These are phyloP conservation scores for Aspergillus neoniger DNA, from an alignment of 2,329 filamentous ascomycete genomes.

Conservation along the genomic window DNA sequence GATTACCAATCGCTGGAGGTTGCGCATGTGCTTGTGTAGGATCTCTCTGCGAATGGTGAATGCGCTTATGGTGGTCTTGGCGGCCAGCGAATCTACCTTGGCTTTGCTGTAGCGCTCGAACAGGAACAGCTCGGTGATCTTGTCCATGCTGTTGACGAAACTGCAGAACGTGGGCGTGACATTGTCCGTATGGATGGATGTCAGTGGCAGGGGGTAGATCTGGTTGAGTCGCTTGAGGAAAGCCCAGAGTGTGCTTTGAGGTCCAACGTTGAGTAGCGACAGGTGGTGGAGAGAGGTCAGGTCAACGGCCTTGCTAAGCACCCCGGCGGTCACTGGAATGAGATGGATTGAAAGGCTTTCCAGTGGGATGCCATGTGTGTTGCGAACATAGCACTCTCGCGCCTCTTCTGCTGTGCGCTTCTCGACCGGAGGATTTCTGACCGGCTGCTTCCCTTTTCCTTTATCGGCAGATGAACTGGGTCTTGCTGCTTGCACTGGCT, in stretches of 20 bases:
- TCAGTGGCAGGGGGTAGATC: constrained; percentile 52
- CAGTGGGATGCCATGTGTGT: constrained; percentile 61
- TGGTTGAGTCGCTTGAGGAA: constrained; percentile 59
- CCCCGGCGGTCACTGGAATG: constrained; percentile 61
- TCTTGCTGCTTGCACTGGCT: not conserved
- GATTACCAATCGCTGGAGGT: constrained; percentile 60
- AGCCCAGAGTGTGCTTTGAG: constrained; percentile 62
- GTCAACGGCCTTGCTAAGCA: constrained; percentile 60
- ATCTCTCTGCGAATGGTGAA: constrained; percentile 61
- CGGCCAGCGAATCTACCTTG: constrained; percentile 57
- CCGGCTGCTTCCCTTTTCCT: not conserved
- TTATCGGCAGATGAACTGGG: not conserved
- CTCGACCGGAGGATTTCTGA: not conserved
- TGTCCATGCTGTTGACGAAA: constrained; percentile 58
- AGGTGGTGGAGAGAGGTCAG: constrained; percentile 58
- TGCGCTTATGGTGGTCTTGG: constrained; percentile 52
- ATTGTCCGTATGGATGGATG: constrained; percentile 65
- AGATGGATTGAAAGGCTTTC: constrained; percentile 58
- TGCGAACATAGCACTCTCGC: constrained; percentile 55
- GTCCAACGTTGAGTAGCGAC: constrained; percentile 65
- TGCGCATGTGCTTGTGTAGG: constrained; percentile 59
- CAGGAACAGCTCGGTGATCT: constrained; percentile 61
- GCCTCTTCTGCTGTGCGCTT: constrained; percentile 5
- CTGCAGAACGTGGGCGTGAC: constrained; percentile 48
- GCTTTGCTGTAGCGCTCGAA: constrained; percentile 57